phyloP scores from a whole-genome alignment of 1,284 basidiomycete genomes.

The Cutaneotrichosporon daszewskae region DNA sequence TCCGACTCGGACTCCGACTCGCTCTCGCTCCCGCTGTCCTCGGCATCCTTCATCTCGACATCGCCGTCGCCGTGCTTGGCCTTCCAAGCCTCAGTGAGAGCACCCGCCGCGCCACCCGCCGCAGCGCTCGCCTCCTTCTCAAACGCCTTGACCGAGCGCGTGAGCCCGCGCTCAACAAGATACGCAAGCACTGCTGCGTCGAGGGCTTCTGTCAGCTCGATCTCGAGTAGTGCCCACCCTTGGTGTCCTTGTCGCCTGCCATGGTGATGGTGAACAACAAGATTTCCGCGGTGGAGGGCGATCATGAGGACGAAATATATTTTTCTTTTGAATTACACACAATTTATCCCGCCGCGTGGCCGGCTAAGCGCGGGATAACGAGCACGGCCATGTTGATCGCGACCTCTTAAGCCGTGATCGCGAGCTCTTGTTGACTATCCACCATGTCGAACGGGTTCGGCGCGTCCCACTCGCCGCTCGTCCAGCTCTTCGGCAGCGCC shows the following conservation, averaged over 20 bases:
- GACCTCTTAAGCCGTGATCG: no score
- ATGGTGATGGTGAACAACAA: no score
- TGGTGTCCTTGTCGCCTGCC: no score
- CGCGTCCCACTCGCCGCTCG: conserved; percentile 59
- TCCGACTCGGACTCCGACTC: conserved; percentile 16
- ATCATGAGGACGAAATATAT: no score
- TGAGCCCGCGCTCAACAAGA: conserved; percentile 39
- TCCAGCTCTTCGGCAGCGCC: conserved; percentile 64
- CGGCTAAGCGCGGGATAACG: no score
- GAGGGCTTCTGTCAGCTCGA: conserved; percentile 25
- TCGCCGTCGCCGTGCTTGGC: conserved; percentile 12
- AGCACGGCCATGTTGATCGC: no score
- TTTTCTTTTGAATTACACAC: no score
- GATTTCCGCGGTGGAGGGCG: no score
- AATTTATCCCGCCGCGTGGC: no score
- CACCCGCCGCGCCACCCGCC: conserved; percentile 13
- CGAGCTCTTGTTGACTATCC: background rate
- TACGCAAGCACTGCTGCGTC: conserved; percentile 45
- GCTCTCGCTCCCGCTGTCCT: conserved; percentile 7
- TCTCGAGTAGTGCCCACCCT: conserved; percentile 10
- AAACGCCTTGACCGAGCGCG: conserved; percentile 43
- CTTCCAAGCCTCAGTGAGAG: conserved; percentile 32
- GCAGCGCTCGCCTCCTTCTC: conserved; percentile 42
- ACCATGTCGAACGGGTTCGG: conserved; percentile 51
- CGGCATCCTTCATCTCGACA: conserved; percentile 22